phyloP scores from a whole-genome alignment of 2,329 filamentous ascomycete genomes.

The Pseudopyrenochaeta lycopersici region DNA sequence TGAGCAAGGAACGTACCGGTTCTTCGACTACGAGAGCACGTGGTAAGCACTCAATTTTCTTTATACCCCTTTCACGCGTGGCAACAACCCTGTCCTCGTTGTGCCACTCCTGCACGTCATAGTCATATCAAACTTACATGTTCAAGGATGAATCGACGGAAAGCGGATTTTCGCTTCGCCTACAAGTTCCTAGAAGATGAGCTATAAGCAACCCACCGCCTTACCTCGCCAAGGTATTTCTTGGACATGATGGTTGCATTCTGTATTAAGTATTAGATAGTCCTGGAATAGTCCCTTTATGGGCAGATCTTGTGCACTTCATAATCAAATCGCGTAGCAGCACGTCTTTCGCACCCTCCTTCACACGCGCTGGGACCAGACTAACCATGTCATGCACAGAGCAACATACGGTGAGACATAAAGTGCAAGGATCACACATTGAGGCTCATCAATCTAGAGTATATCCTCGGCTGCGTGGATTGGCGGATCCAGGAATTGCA shows the following conservation, averaged over 20 bases:
- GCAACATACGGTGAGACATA: conserved; percentile 24
- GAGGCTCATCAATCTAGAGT: conserved; percentile 20
- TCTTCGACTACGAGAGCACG: conserved; percentile 99
- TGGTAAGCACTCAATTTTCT: conserved; percentile 67
- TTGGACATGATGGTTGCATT: conserved; percentile 24
- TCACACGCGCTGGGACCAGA: conserved; percentile 6
- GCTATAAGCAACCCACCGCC: conserved; percentile 58
- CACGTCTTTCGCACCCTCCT: conserved; percentile 7
- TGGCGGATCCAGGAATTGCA: conserved; percentile 10
- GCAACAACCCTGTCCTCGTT: conserved; percentile 5
- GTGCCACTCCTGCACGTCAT: conserved; percentile 19
- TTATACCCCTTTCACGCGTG: conserved; percentile 3
- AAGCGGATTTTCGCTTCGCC: conserved; percentile 97
- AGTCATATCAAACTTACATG: conserved; percentile 31
- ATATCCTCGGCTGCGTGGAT: conserved; percentile 7
- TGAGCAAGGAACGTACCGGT: conserved; percentile 97
- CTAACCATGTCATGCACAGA: conserved; percentile 2
- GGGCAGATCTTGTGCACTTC: conserved; percentile 31
- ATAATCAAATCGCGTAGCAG: conserved; percentile 6
- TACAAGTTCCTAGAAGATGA: conserved; percentile 99
- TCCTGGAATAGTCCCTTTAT: conserved; percentile 32
- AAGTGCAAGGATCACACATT: conserved; percentile 18
- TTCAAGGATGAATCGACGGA: conserved; percentile 95
- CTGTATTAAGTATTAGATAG: conserved; percentile 49
- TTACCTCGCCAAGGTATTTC: conserved; percentile 6